Base-by-base conservation (phyloP, 164 flowering plant species). In the Vitis labrusca region DNA sequence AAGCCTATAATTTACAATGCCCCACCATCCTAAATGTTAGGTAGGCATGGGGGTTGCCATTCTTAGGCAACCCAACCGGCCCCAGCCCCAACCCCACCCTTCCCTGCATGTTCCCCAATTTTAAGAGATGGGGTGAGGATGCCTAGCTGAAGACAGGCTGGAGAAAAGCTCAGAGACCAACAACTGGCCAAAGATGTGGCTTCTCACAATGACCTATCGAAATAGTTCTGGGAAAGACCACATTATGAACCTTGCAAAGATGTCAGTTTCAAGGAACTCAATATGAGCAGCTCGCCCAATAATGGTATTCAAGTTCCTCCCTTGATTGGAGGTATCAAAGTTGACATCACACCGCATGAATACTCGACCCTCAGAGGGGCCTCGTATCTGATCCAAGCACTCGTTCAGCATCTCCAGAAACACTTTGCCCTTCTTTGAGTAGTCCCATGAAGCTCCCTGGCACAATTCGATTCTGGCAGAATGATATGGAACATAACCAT, bases 261-360 rank as follows among this genome's bases (percentile, higher is more conserved):
- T 73, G 69, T 95, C 99, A 2, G 92, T 68, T 82, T 95, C 99
- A 71, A 95, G 67, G 78, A 95, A 95, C 74, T 93, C 98, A 15
- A 95, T 91, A 72, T 91, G 99, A 71, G 99, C 99, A 78, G 99
- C 95, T 6, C 98, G 87, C 3, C 99, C 98, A 52, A 96, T 93
- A 54, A 91, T 62, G 59, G 97, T 83, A 79, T 96, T 88, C 68
- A 96, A 74, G 80, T 84, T 91, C 77, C 81, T 85, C 9, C 95
- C 93, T 19, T 96, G 97, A 17, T 84, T n/a, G 13, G 98, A 82
- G 61, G 85, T 81, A 68, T 93, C 90, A 74, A 93, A 96, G 79
- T 88, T 91, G 55, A 96, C 92, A 78, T 96, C 98, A 74, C 99
- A 96, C 14, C 99, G 89, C 85, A 96, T 83, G 81, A 96, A 92